A percentile compares a stretch with the other conserved stretches of the same genome.
These are phyloP conservation scores for Myochromella boudieri DNA, from an alignment of 768 basidiomycete species.

Conservation along the genomic window DNA sequence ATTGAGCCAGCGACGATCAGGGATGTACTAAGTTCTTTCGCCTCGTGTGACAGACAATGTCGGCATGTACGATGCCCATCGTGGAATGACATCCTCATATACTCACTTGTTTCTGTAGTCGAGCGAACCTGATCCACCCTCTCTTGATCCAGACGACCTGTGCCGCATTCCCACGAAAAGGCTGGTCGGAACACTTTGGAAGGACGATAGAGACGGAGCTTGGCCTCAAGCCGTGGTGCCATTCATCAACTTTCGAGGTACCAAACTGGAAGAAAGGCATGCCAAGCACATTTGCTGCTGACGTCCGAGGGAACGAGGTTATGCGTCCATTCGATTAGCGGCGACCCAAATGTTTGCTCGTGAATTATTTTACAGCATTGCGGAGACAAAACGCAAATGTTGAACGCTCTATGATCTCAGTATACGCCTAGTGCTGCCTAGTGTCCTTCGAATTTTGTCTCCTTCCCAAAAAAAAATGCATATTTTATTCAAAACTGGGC, in stretches of 20 bases:
- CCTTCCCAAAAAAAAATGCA: no score
- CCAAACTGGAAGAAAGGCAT: constrained; percentile 43
- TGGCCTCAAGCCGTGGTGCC: constrained; percentile 48
- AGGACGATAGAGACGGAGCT: constrained; percentile 44
- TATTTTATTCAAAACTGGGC: no score
- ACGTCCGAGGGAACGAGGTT: constrained; percentile 41
- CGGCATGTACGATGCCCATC: constrained; percentile 34
- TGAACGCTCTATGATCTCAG: no score
- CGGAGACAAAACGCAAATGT: no score
- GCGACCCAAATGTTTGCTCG: not conserved
- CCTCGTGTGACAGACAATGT: constrained; percentile 35
- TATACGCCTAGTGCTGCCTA: no score
- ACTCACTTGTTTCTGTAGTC: constrained; percentile 25
- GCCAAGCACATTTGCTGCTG: constrained; percentile 46
- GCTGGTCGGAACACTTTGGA: constrained; percentile 47
- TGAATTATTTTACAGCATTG: not conserved
- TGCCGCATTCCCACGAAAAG: constrained; percentile 38
- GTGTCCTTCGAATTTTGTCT: constrained; percentile 1
- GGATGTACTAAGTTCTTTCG: constrained; percentile 1
- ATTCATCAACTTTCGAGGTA: constrained; percentile 46
- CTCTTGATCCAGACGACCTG: constrained; percentile 40
- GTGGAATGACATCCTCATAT: not conserved
- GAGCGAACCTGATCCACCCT: constrained; percentile 42
- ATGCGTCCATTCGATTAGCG: constrained; percentile 39
- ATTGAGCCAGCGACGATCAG: not conserved